Conservation (phyloP, 2,329 filamentous ascomycete genomes). For the Rhynchosporium agropyri region DNA sequence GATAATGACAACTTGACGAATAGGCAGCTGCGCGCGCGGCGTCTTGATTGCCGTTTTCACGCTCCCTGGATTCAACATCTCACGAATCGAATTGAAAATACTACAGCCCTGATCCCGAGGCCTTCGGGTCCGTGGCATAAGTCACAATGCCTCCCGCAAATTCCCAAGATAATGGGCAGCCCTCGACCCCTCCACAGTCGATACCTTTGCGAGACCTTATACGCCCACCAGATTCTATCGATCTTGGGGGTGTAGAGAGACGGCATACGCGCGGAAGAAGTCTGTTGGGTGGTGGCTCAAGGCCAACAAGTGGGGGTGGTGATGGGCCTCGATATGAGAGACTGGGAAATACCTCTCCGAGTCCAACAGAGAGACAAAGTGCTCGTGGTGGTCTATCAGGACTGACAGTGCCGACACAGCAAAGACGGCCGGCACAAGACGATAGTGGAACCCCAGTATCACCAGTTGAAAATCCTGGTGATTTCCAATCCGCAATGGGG, state of each 20-base stretch:
- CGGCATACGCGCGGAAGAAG: conserved; percentile 40
- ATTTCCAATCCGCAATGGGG: conserved; percentile 41
- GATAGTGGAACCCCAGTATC: conserved; percentile 34
- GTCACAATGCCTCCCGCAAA: conserved; percentile 52
- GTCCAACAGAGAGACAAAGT: conserved; percentile 31
- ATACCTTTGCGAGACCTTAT: conserved; percentile 72
- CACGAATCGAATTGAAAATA: conserved; percentile 19
- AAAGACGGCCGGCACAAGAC: conserved; percentile 27
- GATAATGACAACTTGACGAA: conserved; percentile 17
- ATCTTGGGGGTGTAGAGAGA: conserved; percentile 34
- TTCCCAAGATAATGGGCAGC: conserved; percentile 46
- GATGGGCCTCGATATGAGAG: conserved; percentile 41
- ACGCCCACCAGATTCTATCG: conserved; percentile 41
- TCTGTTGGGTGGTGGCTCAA: conserved; percentile 37
- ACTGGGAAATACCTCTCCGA: conserved; percentile 38
- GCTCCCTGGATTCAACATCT: conserved; percentile 7
- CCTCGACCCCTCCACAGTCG: conserved; percentile 56
- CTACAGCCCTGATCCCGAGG: conserved; percentile 24
- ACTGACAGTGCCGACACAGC: conserved; percentile 23
- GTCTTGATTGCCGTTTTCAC: conserved; percentile 20
- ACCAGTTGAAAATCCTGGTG: conserved; percentile 39
- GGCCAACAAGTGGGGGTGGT: conserved; percentile 36
- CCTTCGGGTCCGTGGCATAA: conserved; percentile 32
- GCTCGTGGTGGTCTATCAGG: conserved; percentile 21
- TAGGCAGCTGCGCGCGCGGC: conserved; percentile 5